phyloP scores from a whole-genome alignment of 352 stramenopile genomes.

The Phytopythium oedochilum region DNA sequence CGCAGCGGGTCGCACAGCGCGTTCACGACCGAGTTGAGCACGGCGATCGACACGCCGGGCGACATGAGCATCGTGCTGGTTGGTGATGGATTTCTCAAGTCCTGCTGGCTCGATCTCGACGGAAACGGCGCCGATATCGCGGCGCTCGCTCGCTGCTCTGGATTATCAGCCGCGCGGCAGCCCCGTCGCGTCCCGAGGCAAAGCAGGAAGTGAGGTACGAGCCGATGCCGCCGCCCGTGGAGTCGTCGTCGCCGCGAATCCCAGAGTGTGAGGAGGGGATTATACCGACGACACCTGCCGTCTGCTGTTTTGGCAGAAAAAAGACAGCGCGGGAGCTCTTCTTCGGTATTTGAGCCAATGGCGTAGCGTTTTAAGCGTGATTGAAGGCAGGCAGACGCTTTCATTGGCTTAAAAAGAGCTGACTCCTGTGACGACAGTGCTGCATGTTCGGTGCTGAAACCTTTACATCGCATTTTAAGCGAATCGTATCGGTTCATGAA shows the following conservation, averaged over 20 bases:
- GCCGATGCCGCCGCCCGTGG: background rate
- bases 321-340: background rate
- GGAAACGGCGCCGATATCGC: background rate
- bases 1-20: slow-evolving; percentile 75
- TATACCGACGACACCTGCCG: background rate
- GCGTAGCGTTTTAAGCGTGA: background rate
- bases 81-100: background rate
- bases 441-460: background rate
- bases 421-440: background rate
- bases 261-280: background rate
- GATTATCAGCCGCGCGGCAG: background rate
- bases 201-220: background rate
- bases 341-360: background rate
- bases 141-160: background rate
- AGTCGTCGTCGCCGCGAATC: background rate
- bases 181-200: background rate
- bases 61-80: slow-evolving; percentile 41
- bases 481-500: background rate
- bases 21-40: slow-evolving; percentile 79
- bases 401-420: background rate
- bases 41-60: slow-evolving; percentile 64
- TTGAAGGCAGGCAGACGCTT: background rate
- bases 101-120: background rate
- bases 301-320: slow-evolving; percentile 1
- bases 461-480: background rate